These are phyloP conservation scores for Sarocladiaceae sp. DNA, from an alignment of 2,329 filamentous ascomycete genomes.

Conservation along the genomic window DNA sequence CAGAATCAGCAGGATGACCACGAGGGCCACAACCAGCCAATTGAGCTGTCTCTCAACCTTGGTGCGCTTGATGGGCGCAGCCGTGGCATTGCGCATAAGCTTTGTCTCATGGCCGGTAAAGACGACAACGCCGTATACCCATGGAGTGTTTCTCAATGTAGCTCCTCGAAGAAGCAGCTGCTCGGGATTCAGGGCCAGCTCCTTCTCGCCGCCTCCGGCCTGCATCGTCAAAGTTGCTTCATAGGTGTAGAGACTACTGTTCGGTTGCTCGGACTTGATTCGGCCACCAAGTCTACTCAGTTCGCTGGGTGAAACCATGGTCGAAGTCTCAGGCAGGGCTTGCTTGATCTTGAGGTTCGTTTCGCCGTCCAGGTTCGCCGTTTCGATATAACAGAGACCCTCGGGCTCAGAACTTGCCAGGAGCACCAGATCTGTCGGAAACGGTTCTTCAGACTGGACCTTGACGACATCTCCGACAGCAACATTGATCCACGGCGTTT, in stretches of 20 bases:
- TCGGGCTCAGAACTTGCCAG: conserved; percentile 95
- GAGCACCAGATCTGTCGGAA: conserved; percentile 89
- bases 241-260: conserved; percentile 97
- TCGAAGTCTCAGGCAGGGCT: conserved; percentile 84
- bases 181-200: conserved; percentile 83
- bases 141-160: conserved; percentile 91
- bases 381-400: conserved; percentile 97
- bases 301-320: conserved; percentile 81
- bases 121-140: conserved; percentile 93
- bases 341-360: conserved; percentile 99
- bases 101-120: conserved; percentile 96
- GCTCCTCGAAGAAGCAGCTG: conserved; percentile 91
- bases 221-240: conserved; percentile 93
- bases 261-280: conserved; percentile 91
- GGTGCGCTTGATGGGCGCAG: conserved; percentile 94
- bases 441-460: conserved; percentile 91
- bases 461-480: conserved; percentile 88
- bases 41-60: conserved; percentile 95
- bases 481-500: conserved; percentile 91
- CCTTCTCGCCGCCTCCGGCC: conserved; percentile 86
- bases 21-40: conserved; percentile 83
- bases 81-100: conserved; percentile 96
- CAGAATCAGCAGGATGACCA: conserved; percentile 76
- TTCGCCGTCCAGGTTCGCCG: conserved; percentile 79
- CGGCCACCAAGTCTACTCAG: conserved; percentile 81